phyloP scores from a whole-genome alignment of 495 filamentous ascomycete species.

The Penicillium paradoxum region DNA sequence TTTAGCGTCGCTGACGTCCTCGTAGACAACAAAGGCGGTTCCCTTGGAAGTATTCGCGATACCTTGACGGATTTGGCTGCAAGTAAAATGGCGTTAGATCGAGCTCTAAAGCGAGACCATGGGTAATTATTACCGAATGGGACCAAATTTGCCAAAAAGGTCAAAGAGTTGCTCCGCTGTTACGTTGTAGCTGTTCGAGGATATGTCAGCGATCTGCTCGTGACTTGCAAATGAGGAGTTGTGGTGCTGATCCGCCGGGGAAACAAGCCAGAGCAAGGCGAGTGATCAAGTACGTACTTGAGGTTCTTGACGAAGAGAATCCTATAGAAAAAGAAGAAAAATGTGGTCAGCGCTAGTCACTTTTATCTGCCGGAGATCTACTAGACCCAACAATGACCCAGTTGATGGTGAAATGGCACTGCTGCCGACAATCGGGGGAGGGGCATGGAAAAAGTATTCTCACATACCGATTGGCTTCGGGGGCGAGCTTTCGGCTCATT shows the following conservation, averaged over 20 bases:
- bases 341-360: constrained; percentile 16
- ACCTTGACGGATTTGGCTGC: constrained; percentile 95
- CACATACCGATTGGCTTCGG: constrained; percentile 89
- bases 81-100: constrained; percentile 26
- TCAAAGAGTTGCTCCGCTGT: constrained; percentile 91
- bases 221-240: not conserved
- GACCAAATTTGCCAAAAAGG: constrained; percentile 90
- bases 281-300: constrained; percentile 54
- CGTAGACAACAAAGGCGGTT: constrained; percentile 97
- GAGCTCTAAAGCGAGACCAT: not conserved
- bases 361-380: constrained; percentile 4
- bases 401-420: constrained; percentile 3
- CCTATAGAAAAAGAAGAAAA: constrained; percentile 40
- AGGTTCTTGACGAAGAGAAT: constrained; percentile 98
- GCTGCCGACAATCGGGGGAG: constrained; percentile 23
- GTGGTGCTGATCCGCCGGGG: constrained; percentile 2
- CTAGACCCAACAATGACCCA: not conserved
- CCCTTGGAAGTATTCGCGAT: constrained; percentile 97
- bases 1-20: constrained; percentile 99
- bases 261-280: constrained; percentile 10
- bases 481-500: constrained; percentile 74
- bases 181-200: constrained; percentile 77
- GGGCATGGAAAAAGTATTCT: constrained; percentile 28
- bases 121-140: constrained; percentile 64
- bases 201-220: constrained; percentile 9